Evolutionary conservation across 352 stramenopile genomes (phyloP), one percentile per base, ranked within the genome.

Genomic region (Saprolegnia parasitica): DNA sequence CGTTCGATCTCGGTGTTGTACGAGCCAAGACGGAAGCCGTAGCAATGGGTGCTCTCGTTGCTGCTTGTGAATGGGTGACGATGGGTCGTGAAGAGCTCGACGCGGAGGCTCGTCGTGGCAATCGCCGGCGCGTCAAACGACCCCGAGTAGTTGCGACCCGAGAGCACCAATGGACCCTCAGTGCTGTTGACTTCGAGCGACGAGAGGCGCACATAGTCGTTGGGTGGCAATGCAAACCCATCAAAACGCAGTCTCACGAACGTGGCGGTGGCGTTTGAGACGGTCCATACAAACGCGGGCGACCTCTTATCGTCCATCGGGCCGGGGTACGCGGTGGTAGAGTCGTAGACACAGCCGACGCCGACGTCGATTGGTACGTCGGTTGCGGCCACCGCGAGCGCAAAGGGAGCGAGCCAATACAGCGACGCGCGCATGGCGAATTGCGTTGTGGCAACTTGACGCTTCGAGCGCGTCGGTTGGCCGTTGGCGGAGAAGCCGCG

Each of bases 51-150:
- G n/a, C n/a, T n/a, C n/a, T n/a, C n/a, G n/a, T n/a, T n/a, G n/a
- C n/a, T n/a, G n/a, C n/a, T n/a, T n/a, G n/a, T n/a, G n/a, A n/a
- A n/a, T n/a, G n/a, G n/a, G n/a, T n/a, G n/a, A n/a, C n/a, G n/a
- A n/a, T n/a, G n/a, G 56, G n/a, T n/a, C n/a, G 62, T 68, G 62
- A 35, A 68, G 23, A 68, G 29, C 46, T 68, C 62, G 37, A 68
- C 56, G 4, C 35, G 6, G 6, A 60, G 35, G n/a, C 5, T 24
- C 5, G 5, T 39, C 29, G 47, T 47, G 5, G 62, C 15, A n/a
- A 68, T 18, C 20, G 50, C 18, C 5, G 62, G 62, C 18, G 62
- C 62, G 18, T 39, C 9, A 29, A 68, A 68, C 39, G 21, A 29
- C 5, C 62, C 62, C 20, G 16, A 45, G 29, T 60, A 58, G 15